Evolutionary conservation across 768 basidiomycete genomes (phyloP).

Genomic region (Phlebiopsis flavidoalba): DNA sequence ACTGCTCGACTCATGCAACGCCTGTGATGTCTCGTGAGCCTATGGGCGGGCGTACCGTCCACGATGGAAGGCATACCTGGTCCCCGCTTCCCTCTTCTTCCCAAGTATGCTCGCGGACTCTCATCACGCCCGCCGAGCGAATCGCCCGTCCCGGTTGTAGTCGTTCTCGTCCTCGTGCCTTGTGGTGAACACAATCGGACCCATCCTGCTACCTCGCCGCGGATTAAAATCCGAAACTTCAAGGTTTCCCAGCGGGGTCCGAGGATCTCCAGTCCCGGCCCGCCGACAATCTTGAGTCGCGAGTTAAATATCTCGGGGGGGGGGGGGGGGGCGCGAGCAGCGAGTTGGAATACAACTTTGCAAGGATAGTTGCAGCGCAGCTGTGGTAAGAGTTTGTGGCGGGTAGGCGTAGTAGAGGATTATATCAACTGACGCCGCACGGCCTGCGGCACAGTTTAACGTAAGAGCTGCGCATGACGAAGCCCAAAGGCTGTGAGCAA

Average conservation of each 20-base stretch:
- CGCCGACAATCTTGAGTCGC: slow-evolving; percentile 2
- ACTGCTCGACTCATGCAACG: too few relatives aligned
- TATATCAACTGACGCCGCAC: background rate
- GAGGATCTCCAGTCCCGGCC: background rate
- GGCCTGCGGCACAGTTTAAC: background rate
- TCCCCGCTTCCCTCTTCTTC: too few relatives aligned
- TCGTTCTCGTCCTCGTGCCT: background rate
- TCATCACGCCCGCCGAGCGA: too few relatives aligned
- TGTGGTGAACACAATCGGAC: slow-evolving; percentile 1
- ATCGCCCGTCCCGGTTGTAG: background rate
- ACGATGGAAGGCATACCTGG: too few relatives aligned
- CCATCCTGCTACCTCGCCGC: background rate
- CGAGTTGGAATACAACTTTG: slow-evolving; percentile 8
- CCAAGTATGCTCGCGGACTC: too few relatives aligned
- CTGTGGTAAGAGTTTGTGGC: slow-evolving; percentile 1
- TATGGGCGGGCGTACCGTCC: too few relatives aligned
- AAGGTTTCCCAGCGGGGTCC: background rate
- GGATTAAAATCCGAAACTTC: background rate
- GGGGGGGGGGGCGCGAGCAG: too few relatives aligned
- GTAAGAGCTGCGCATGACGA: too few relatives aligned
- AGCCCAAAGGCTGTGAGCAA: background rate
- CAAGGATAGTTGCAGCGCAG: background rate
- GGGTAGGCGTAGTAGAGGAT: background rate
- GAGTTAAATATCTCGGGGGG: slow-evolving; percentile 7
- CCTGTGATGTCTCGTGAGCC: too few relatives aligned